Percentiles rank a stretch among this genome's conserved stretches.
Conservation (phyloP, 805 yeast genomes). For the Candida corydali region DNA sequence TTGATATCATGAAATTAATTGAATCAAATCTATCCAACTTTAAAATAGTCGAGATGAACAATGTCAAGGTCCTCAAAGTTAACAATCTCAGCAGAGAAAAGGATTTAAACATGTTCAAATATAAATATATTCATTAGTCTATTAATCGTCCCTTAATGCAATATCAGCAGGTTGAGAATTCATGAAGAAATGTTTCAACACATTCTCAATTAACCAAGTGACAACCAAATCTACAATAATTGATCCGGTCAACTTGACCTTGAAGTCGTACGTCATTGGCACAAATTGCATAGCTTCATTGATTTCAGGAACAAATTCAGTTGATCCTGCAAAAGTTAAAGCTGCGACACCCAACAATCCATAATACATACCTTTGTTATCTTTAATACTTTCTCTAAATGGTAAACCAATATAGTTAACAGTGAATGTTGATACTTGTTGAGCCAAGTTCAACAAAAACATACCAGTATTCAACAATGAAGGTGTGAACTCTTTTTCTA, state of each 20-base stretch:
- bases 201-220: slow-evolving; percentile 72
- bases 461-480: slow-evolving; percentile 94
- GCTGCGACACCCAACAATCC: slow-evolving; percentile 90
- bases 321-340: slow-evolving; percentile 84
- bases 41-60: slow-evolving; percentile 18
- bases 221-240: slow-evolving; percentile 73
- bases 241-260: slow-evolving; percentile 67
- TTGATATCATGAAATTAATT: slow-evolving; percentile 22
- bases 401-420: slow-evolving; percentile 97
- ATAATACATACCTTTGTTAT: slow-evolving; percentile 95
- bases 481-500: slow-evolving; percentile 85
- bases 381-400: slow-evolving; percentile 84
- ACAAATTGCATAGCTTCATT: slow-evolving; percentile 91
- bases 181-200: slow-evolving; percentile 82
- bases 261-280: slow-evolving; percentile 73
- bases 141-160: slow-evolving; percentile 44
- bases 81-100: slow-evolving; percentile 20
- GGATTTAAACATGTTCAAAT: slow-evolving; percentile 17
- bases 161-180: slow-evolving; percentile 91
- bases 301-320: slow-evolving; percentile 91
- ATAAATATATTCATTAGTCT: slow-evolving; percentile 4
- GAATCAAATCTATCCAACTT: slow-evolving; percentile 15
- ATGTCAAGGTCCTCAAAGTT: slow-evolving; percentile 23
- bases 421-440: slow-evolving; percentile 96
- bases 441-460: slow-evolving; percentile 89